Percentiles rank a stretch among this genome's conserved stretches.
Conservation (phyloP, 805 yeast species). For the Wickerhamia fluorescens region DNA sequence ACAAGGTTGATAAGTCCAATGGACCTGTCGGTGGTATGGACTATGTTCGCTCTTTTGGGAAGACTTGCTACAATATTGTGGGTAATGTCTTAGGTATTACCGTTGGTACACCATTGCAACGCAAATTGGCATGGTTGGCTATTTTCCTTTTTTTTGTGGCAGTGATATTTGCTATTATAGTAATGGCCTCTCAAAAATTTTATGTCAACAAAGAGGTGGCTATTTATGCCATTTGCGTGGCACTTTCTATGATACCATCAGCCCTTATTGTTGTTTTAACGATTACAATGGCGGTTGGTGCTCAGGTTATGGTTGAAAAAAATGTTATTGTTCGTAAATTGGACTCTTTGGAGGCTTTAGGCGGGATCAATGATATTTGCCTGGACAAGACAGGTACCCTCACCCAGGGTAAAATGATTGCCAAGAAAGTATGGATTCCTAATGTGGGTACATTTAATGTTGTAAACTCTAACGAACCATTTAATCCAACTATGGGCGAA, state of each 20-base stretch:
- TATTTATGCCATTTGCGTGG: conserved; percentile 82
- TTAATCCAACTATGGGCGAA: conserved; percentile 56
- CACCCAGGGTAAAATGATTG: conserved; percentile 75
- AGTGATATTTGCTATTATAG: conserved; percentile 78
- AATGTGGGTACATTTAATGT: conserved; percentile 51
- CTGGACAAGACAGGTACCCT: conserved; percentile 81
- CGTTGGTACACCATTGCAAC: conserved; percentile 77
- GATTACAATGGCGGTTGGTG: conserved; percentile 81
- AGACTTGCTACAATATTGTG: conserved; percentile 45
- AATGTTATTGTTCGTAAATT: conserved; percentile 70
- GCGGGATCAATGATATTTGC: conserved; percentile 73
- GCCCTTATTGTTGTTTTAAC: conserved; percentile 74
- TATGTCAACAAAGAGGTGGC: conserved; percentile 75
- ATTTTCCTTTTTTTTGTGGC: conserved; percentile 66
- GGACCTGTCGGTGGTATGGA: conserved; percentile 37
- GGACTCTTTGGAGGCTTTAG: conserved; percentile 73
- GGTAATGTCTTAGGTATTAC: conserved; percentile 71
- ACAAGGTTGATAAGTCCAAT: conserved; percentile 36
- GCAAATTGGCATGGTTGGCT: conserved; percentile 71
- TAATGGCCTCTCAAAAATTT: conserved; percentile 78
- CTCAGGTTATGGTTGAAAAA: conserved; percentile 62
- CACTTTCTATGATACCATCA: conserved; percentile 76
- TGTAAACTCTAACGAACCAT: conserved; percentile 50
- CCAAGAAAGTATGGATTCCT: conserved; percentile 65
- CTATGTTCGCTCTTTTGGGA: conserved; percentile 38